Evolutionary conservation across 2,329 filamentous ascomycete genomes (phyloP).

Genomic region (Blumeriella jaapii): DNA sequence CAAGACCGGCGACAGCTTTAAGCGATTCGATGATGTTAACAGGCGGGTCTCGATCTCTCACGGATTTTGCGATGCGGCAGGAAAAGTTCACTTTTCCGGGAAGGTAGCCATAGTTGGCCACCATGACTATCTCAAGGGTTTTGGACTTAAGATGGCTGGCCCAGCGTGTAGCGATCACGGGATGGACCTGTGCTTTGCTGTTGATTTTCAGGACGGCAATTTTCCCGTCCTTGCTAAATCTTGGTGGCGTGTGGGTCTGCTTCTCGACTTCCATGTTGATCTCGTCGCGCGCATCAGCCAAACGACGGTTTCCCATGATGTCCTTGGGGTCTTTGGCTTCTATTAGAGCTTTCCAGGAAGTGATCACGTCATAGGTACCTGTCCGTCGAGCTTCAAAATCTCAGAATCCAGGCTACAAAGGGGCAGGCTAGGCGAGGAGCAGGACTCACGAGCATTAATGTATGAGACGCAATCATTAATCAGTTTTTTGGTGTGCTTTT

Average conservation of each 20-base stretch:
- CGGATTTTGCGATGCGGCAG: conserved; percentile 48
- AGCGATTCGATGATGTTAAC: conserved; percentile 53
- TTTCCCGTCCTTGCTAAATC: conserved; percentile 49
- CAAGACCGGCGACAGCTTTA: conserved; percentile 37
- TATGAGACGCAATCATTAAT: conserved; percentile 52
- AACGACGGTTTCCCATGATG: conserved; percentile 36
- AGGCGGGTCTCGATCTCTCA: conserved; percentile 39
- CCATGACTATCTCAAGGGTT: conserved; percentile 51
- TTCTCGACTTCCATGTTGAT: conserved; percentile 49
- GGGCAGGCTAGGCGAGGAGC: background rate
- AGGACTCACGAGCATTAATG: conserved; percentile 42
- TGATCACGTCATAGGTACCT: conserved; percentile 45
- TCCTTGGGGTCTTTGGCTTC: conserved; percentile 38
- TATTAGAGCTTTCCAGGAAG: conserved; percentile 48
- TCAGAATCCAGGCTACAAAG: background rate
- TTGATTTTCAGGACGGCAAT: conserved; percentile 52
- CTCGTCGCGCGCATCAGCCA: conserved; percentile 44
- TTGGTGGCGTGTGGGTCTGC: conserved; percentile 49
- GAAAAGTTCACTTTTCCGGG: conserved; percentile 55
- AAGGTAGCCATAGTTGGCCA: conserved; percentile 55
- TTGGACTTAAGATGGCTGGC: conserved; percentile 46
- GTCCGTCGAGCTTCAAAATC: conserved; percentile 40
- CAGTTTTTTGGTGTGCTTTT: conserved; percentile 47
- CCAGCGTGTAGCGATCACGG: conserved; percentile 57
- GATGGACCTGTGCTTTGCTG: conserved; percentile 51